phyloP scores from a whole-genome alignment of 805 yeast genomes.

The Yarrowia osloensis region DNA sequence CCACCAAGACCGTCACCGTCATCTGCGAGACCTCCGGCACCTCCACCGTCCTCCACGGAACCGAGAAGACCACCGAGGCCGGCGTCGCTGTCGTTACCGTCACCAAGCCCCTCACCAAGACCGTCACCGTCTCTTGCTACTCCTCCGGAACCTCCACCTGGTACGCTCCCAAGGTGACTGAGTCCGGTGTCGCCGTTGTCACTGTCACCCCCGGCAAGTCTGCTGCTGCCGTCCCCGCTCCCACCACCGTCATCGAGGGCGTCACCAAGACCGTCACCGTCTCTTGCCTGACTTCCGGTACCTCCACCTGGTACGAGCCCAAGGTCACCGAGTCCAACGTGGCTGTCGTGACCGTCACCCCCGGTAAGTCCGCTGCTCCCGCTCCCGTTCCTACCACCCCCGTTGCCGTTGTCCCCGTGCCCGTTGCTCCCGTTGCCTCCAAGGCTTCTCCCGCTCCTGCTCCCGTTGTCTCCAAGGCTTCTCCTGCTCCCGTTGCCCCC shows the following conservation, averaged over 20 bases:
- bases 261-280: constrained; percentile 21
- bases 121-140: constrained; percentile 14
- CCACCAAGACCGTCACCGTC: constrained; percentile 20
- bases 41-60: not conserved
- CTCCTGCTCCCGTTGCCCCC: too few species aligned
- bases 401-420: not conserved
- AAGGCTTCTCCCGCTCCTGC: not conserved
- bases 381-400: not conserved
- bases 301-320: constrained; percentile 23
- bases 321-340: constrained; percentile 10
- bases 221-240: not conserved
- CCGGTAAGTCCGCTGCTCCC: not conserved
- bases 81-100: constrained; percentile 9
- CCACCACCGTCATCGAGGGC: constrained; percentile 7
- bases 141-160: constrained; percentile 18
- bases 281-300: constrained; percentile 1
- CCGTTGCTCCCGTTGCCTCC: not conserved
- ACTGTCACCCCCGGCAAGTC: constrained; percentile 13
- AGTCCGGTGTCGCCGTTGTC: not conserved
- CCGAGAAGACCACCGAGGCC: constrained; percentile 5
- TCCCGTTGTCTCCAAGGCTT: not conserved
- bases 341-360: not conserved
- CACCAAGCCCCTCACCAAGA: constrained; percentile 1
- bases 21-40: constrained; percentile 13
- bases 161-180: constrained; percentile 16